Base-by-base conservation (phyloP, 805 yeast species). In the Candida chilensis region DNA sequence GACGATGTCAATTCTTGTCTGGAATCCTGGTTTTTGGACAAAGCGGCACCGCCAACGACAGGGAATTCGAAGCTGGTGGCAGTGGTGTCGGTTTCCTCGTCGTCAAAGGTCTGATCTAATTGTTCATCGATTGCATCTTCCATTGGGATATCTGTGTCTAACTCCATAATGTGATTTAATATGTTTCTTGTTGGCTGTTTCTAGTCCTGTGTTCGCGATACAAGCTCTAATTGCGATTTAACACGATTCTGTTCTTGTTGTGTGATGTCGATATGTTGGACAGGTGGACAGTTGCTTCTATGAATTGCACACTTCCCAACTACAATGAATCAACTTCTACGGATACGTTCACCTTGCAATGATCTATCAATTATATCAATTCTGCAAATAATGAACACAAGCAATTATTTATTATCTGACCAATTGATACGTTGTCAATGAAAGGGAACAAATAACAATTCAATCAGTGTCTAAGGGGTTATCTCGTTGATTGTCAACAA, bases 101-200 rank as follows among this genome's bases (percentile, higher is more conserved):
- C 53, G 30, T 51, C 46, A 36, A 54, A 38, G 35, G 53, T 41
- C 41, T 54, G 53, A 22, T 48, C 44, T 32, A 50, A 59, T 41
- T 59, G 66, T 36, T 62, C 63, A 40, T 62, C 74, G 37, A 67
- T 60, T 35, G 79, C 86, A 47, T 82, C 92, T 52, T 80, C 88
- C 92, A 82, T 82, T 40, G 82, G 87, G 35, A 80, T 80, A 52
- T 82, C 94, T 32, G 81, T 70, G 50, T 82, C 90, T 53, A 77
- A 62, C 42, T 80, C 87, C 88, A 80, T 81, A 9, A 17, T 27
- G 30, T n/a, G 11, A 18, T 17, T 20, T 20, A n/a, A 10, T 20
- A n/a, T 10, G 22, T 20, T 20, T n/a, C n/a, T n/a, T n/a, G n/a
- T n/a, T n/a, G n/a, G n/a, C n/a, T n/a, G n/a, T n/a, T n/a, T n/a